phyloP scores from a whole-genome alignment of 2,329 filamentous ascomycete genomes.

The Fonsecaea pugnacius region DNA sequence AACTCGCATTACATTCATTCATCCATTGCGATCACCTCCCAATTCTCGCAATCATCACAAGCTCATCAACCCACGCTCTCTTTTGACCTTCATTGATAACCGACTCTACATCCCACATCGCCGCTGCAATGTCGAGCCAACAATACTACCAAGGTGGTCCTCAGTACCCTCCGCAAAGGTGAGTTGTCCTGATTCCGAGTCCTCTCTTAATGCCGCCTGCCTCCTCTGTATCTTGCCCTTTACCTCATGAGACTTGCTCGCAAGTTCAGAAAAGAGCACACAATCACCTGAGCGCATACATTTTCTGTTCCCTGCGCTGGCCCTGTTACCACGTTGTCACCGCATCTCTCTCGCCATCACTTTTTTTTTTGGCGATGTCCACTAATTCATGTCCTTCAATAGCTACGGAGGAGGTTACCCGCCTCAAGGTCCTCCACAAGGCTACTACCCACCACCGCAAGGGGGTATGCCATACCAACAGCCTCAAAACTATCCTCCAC shows the following conservation, averaged over 20 bases:
- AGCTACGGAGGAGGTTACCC: constrained; percentile 24
- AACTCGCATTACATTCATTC: constrained; percentile 2
- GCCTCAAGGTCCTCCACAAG: constrained; percentile 26
- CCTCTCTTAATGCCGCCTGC: neutral
- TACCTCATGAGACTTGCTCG: neutral
- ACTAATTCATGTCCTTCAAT: neutral
- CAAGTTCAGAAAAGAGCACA: neutral
- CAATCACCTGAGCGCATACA: neutral
- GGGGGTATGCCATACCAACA: constrained; percentile 42
- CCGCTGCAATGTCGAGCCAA: constrained; percentile 35
- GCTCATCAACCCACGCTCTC: neutral
- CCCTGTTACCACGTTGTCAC: neutral
- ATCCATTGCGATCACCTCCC: neutral
- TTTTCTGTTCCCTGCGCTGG: neutral
- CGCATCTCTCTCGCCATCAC: neutral
- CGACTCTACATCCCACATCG: neutral
- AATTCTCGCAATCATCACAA: neutral
- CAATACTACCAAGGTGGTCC: constrained; percentile 36
- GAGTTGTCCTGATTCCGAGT: constrained; percentile 11
- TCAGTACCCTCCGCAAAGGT: constrained; percentile 37
- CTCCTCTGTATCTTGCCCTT: neutral
- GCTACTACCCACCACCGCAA: constrained; percentile 27
- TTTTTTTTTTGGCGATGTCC: neutral
- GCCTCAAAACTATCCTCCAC: constrained; percentile 57
- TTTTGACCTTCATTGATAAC: neutral